Evolutionary conservation across 169 alveolate genomes (phyloP).

Genomic region (Plasmodium gaboni): DNA sequence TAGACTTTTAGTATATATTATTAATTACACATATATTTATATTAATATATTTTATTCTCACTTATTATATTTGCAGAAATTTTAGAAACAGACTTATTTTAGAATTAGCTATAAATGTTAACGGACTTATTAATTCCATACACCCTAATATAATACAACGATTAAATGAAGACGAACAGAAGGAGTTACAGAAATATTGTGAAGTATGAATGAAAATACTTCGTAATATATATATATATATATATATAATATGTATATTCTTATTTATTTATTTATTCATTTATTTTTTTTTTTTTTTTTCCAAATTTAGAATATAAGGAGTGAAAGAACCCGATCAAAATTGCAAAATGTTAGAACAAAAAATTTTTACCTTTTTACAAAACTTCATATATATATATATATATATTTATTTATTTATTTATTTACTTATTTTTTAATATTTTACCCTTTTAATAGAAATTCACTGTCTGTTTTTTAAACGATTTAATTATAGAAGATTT

Average conservation of each 20-base stretch:
- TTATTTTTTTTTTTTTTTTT: constrained; percentile 9
- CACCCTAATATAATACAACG: constrained; percentile 71
- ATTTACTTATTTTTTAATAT: neutral
- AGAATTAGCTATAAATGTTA: constrained; percentile 74
- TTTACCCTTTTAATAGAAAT: constrained; percentile 23
- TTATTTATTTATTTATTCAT: neutral
- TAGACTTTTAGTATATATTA: neutral
- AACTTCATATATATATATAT: neutral
- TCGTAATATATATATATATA: neutral
- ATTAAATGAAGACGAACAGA: constrained; percentile 70
- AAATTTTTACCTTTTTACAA: constrained; percentile 3
- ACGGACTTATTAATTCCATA: constrained; percentile 63
- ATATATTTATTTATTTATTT: neutral
- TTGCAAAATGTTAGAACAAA: constrained; percentile 31
- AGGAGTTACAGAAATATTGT: constrained; percentile 61
- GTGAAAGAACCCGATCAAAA: constrained; percentile 58
- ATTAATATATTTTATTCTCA: neutral
- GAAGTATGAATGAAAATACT: constrained; percentile 32
- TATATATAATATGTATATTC: constrained; percentile 1
- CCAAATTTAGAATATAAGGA: constrained; percentile 47
- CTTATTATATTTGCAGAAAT: constrained; percentile 25
- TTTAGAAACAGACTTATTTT: constrained; percentile 69
- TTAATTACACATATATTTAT: neutral
- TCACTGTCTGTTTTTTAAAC: constrained; percentile 58
- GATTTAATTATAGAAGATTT: constrained; percentile 74